Base-by-base conservation (phyloP, 441 rosid species). In the Erysimum cheiri region DNA sequence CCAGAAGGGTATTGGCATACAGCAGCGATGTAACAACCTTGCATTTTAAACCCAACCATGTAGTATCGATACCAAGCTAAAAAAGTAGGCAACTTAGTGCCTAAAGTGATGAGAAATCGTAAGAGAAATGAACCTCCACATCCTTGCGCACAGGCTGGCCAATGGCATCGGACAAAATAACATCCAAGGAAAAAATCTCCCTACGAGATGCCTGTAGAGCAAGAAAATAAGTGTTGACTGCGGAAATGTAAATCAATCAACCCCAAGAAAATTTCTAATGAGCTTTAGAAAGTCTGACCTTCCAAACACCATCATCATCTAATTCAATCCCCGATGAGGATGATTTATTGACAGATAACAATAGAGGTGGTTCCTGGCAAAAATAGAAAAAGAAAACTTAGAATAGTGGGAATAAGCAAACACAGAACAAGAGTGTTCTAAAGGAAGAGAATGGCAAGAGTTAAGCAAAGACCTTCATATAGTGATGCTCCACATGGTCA, bases 251-350 rank as follows among this genome's bases (percentile, higher is more conserved):
- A 40, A 53, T 14, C 53, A 0, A 26, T 14, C 53, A 0, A 26
- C 10, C 6, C 32, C 22, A 29, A 29, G 4, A 22, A 46, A 28
- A 5, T 26, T 28, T 15, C 4, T 15, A 41, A 47, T 19, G 43
- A 12, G 31, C 31, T 33, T 40, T 11, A 15, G 22, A 53, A 59
- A 67, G 11, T 70, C 84, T 72, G 19, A 90, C 96, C 96, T 88
- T 87, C 96, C 90, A 88, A 70, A 85, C 77, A 39, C 94, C 89
- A 66, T 82, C 86, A 47, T 60, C 72, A 36, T 77, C 96, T 80
- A 80, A 85, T 73, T 87, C 87, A 60, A 90, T 81, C 48, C 85
- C 92, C 33, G 81, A 67, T 61, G 85, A 72, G 19, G 92, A 82
- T 10, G 88, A 76, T 29, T 77, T 82, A 78, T 85, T 85, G 39